Conservation (phyloP, 1,139 yeast genomes). For the Insectozyma bohioensis region DNA sequence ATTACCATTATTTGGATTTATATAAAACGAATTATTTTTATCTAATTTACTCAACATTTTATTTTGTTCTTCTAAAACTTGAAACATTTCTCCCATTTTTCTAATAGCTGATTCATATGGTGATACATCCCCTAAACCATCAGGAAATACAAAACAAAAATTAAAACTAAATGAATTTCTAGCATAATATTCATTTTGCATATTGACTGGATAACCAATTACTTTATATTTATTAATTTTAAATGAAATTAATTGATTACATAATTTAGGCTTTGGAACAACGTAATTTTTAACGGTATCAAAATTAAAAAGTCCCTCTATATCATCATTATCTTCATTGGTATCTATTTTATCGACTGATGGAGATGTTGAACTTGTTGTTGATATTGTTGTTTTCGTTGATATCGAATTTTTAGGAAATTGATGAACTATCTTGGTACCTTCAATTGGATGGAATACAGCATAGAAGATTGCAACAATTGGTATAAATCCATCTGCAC, state of each 20-base stretch:
- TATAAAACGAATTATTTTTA: constrained; percentile 37
- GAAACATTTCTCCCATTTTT: constrained; percentile 85
- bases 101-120: constrained; percentile 86
- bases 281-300: constrained; percentile 86
- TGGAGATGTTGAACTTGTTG: too few relatives aligned
- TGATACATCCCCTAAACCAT: constrained; percentile 67
- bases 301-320: constrained; percentile 53
- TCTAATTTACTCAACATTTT: constrained; percentile 64
- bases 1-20: constrained; percentile 11
- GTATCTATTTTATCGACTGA: neutral
- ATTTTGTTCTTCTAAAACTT: constrained; percentile 87
- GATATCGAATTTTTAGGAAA: constrained; percentile 69
- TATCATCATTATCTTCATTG: constrained; percentile 8
- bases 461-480: constrained; percentile 86
- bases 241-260: constrained; percentile 76
- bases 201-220: constrained; percentile 88
- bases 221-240: constrained; percentile 71
- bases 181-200: constrained; percentile 72
- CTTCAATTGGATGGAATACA: constrained; percentile 92
- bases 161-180: constrained; percentile 92
- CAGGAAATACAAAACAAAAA: constrained; percentile 87
- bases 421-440: constrained; percentile 90
- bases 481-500: constrained; percentile 69
- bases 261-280: constrained; percentile 89
- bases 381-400: constrained; percentile 18